Evolutionary conservation across 257 asterid species (phyloP).

Genomic region (Salvia rosmarinus): DNA sequence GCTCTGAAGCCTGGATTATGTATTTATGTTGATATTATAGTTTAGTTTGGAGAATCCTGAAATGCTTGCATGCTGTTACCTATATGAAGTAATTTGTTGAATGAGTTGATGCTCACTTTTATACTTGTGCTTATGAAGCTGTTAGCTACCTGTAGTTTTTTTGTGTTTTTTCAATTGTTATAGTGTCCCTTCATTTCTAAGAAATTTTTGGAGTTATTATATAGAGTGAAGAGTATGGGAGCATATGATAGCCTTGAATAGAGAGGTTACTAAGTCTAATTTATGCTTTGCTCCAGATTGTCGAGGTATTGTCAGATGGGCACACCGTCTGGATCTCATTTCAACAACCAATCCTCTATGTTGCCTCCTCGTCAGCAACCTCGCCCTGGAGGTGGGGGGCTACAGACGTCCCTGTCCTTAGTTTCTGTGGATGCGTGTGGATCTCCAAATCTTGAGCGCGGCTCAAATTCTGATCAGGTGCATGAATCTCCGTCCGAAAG

Average conservation of each 20-base stretch:
- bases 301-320: slow-evolving; percentile 45
- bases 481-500: slow-evolving; percentile 91
- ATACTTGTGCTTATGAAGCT: background rate
- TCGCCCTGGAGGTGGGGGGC: slow-evolving; percentile 59
- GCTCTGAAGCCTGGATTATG: background rate
- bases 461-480: slow-evolving; percentile 72
- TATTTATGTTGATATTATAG: background rate
- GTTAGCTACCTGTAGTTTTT: background rate
- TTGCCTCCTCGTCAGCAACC: slow-evolving; percentile 91
- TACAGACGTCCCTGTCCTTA: slow-evolving; percentile 68
- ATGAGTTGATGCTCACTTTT: background rate
- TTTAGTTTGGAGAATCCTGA: slow-evolving; percentile 3
- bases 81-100: background rate
- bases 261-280: slow-evolving; percentile 4
- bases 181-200: background rate
- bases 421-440: slow-evolving; percentile 80
- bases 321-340: slow-evolving; percentile 71
- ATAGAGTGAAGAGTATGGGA: background rate
- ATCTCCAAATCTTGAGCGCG: slow-evolving; percentile 78
- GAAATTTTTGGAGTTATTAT: background rate
- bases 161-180: background rate
- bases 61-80: background rate
- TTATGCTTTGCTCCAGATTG: slow-evolving; percentile 32
- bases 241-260: background rate
- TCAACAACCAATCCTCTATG: slow-evolving; percentile 71